Base-by-base conservation (phyloP, 2,329 filamentous ascomycete genomes). In the Diplocarpon rosae region DNA sequence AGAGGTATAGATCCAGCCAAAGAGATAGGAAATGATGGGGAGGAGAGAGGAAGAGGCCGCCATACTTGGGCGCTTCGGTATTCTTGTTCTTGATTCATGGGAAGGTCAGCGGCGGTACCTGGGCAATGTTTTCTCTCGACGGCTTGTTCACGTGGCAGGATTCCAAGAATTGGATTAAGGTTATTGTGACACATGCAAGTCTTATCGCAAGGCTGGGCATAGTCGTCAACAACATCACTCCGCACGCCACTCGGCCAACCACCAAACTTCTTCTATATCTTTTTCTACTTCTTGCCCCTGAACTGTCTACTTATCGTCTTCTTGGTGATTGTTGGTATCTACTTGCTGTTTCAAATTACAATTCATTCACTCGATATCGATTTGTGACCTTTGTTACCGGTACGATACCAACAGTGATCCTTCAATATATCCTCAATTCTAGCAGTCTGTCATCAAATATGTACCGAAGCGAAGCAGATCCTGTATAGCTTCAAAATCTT, bases 1-100 rank as follows among this genome's bases (percentile, higher is more conserved):
- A 39, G 80, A 52, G 52, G 77, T 81, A 65, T 89, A 89, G 59
- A 81, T 66, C 83, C 84, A 88, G 63, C 84, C 84, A 55, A 85
- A 76, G 28, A 83, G 59, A 59, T 69, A 72, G 40, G 74, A 78
- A 14, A 76, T 43, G 46, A 70, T 55, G 27, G 62, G 54, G 47
- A 79, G 69, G 51, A 76, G 67, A 15, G 58, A 56, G 38, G 44
- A 67, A 15, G 58, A 56, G 38, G 44, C 30, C 36, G 54, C 48
- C 56, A 59, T 60, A 28, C 13, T 52, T 37, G 45, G 47, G 47
- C 45, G 37, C 14, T 15, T 44, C 17, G n/a, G n/a, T 41, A 12
- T 12, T 29, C 16, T 35, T 32, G 30, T 32, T 24, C 3, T 24
- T 24, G 20, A 24, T 24, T 24, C 20, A 24, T 24, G 20, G 7